phyloP scores from a whole-genome alignment of 2,329 filamentous ascomycete genomes.

The Pseudohalonectria lignicola region DNA sequence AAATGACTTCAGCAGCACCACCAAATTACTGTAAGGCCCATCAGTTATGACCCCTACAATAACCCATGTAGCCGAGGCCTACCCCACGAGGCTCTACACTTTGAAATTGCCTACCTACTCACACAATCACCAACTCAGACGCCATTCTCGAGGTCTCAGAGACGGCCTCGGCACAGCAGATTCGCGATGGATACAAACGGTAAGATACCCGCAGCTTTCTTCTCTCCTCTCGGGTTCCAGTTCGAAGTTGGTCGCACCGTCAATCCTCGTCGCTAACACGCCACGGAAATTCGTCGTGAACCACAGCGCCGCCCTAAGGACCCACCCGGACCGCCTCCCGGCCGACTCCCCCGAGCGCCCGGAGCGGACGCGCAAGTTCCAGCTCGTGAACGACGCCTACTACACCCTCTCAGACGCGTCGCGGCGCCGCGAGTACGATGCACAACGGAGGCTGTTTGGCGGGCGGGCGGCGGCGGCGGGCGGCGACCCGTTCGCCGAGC shows the following conservation, averaged over 20 bases:
- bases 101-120: not conserved
- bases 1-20: constrained; percentile 27
- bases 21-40: constrained; percentile 47
- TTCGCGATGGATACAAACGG: constrained; percentile 93
- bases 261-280: not conserved
- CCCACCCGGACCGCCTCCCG: constrained; percentile 85
- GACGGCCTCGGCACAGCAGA: constrained; percentile 67
- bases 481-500: constrained; percentile 33
- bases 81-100: not conserved
- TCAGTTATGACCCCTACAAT: no score
- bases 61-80: no score
- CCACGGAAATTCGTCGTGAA: no score
- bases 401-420: constrained; percentile 61
- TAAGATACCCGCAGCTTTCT: constrained; percentile 18
- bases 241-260: not conserved
- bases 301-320: constrained; percentile 76
- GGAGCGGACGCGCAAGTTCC: constrained; percentile 56
- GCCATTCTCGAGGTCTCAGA: constrained; percentile 62
- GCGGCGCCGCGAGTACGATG: constrained; percentile 76
- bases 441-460: constrained; percentile 51
- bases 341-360: constrained; percentile 73
- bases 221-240: not conserved
- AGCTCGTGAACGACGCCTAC: constrained; percentile 33
- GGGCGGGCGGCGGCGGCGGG: constrained; percentile 26
- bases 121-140: constrained; percentile 37